Evolutionary conservation across 495 filamentous ascomycete species (phyloP).

Genomic region (Aspergillus steynii): DNA sequence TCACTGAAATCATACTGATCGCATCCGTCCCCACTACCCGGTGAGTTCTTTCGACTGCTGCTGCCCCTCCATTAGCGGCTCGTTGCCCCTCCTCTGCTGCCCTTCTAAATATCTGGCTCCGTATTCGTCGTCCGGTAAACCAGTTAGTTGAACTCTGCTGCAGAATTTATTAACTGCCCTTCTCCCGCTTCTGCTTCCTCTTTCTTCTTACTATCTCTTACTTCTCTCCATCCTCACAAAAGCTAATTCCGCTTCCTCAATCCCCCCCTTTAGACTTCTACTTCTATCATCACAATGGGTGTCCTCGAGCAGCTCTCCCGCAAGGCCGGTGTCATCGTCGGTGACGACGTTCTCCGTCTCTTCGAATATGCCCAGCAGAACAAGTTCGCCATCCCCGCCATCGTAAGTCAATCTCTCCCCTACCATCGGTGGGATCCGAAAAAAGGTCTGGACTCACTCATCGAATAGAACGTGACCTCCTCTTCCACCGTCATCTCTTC

Average conservation of each 20-base stretch:
- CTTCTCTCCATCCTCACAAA: neutral
- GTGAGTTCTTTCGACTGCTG: conserved; percentile 29
- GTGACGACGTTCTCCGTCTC: conserved; percentile 76
- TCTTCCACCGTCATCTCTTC: conserved; percentile 84
- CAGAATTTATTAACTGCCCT: conserved; percentile 19
- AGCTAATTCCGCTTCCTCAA: conserved; percentile 5
- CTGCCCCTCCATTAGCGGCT: conserved; percentile 15
- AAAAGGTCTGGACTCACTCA: neutral
- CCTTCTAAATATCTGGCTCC: conserved; percentile 20
- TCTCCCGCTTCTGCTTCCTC: conserved; percentile 10
- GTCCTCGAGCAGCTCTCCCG: conserved; percentile 64
- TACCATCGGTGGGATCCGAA: neutral
- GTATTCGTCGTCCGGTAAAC: conserved; percentile 33
- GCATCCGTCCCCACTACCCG: conserved; percentile 33
- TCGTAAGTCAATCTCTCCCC: conserved; percentile 55
- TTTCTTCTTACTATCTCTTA: conserved; percentile 13
- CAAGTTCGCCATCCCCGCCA: conserved; percentile 85
- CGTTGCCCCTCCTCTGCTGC: conserved; percentile 25
- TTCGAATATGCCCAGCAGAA: conserved; percentile 86
- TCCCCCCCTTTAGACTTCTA: conserved; percentile 2
- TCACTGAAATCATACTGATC: conserved; percentile 30
- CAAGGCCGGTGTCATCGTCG: conserved; percentile 84
- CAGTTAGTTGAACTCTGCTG: conserved; percentile 12
- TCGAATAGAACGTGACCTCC: conserved; percentile 75
- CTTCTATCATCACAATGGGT: conserved; percentile 56